Conservation (phyloP, 1,139 yeast species). For the Taiozyma onychis region DNA sequence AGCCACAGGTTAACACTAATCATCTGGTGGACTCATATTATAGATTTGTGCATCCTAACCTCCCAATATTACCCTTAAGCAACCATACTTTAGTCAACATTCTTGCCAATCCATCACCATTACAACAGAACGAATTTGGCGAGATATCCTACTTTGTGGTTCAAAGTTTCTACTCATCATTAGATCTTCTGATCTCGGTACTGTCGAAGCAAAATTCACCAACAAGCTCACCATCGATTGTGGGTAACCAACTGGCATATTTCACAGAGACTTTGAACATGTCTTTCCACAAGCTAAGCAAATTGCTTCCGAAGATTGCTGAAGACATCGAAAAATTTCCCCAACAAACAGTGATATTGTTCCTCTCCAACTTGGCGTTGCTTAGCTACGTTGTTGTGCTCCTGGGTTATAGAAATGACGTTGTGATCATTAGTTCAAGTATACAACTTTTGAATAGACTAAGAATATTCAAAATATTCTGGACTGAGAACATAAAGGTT, state of each 20-base stretch:
- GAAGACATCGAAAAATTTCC: conserved; percentile 17
- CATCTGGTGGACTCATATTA: conserved; percentile 39
- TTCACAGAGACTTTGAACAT: conserved; percentile 7
- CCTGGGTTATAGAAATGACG: conserved; percentile 17
- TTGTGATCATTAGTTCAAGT: conserved; percentile 24
- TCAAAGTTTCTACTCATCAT: conserved; percentile 45
- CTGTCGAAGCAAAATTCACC: conserved; percentile 29
- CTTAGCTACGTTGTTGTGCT: conserved; percentile 52
- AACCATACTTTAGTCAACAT: conserved; percentile 32
- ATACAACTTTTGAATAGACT: conserved; percentile 56
- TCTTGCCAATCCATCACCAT: conserved; percentile 29
- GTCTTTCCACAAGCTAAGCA: conserved; percentile 11
- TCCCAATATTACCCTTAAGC: conserved; percentile 54
- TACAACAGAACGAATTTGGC: conserved; percentile 25
- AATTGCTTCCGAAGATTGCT: conserved; percentile 11
- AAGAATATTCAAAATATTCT: conserved; percentile 37
- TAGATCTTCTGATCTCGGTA: conserved; percentile 39
- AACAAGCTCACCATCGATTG: conserved; percentile 7
- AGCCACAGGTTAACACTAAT: conserved; percentile 5
- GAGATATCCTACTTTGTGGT: conserved; percentile 38
- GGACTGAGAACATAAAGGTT: conserved; percentile 8
- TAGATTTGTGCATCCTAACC: conserved; percentile 44
- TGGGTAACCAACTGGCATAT: conserved; percentile 1
- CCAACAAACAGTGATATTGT: conserved; percentile 33
- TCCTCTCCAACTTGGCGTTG: conserved; percentile 43